These are phyloP conservation scores for Papilionanthe hybrid DNA, from an alignment of 116 monocot genomes.

Conservation along the genomic window DNA sequence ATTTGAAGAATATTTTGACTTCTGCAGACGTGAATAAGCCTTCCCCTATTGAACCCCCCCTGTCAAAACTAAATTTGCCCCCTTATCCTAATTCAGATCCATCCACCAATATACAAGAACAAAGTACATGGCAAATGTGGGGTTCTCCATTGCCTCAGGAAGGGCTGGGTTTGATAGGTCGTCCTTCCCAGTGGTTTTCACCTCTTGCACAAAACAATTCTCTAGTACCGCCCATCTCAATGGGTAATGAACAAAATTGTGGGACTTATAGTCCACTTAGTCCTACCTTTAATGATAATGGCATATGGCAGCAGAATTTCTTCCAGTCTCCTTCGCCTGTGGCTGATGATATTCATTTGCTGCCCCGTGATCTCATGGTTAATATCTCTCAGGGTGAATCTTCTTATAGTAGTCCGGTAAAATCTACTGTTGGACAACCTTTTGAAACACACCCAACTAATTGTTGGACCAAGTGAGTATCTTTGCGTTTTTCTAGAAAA, in stretches of 20 bases:
- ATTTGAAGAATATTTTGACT: slow-evolving; percentile 28
- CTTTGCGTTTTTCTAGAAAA: slow-evolving; percentile 1
- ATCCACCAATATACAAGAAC: slow-evolving; percentile 26
- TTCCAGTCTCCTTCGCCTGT: slow-evolving; percentile 32
- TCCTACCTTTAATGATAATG: slow-evolving; percentile 25
- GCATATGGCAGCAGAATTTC: slow-evolving; percentile 35
- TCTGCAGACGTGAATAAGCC: slow-evolving; percentile 48
- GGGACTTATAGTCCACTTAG: slow-evolving; percentile 30
- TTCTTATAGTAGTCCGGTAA: slow-evolving; percentile 18
- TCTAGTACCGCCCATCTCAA: slow-evolving; percentile 13
- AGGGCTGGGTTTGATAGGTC: slow-evolving; percentile 47
- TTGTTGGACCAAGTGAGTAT: slow-evolving; percentile 50
- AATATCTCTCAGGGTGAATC: slow-evolving; percentile 25
- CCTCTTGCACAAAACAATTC: slow-evolving; percentile 31
- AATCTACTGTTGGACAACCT: slow-evolving; percentile 23
- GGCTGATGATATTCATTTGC: slow-evolving; percentile 33
- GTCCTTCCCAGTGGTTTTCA: slow-evolving; percentile 44
- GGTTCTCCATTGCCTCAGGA: slow-evolving; percentile 55
- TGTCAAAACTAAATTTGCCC: slow-evolving; percentile 37
- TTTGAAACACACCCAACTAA: slow-evolving; percentile 24
- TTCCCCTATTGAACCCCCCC: slow-evolving; percentile 80
- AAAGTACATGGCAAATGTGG: slow-evolving; percentile 89
- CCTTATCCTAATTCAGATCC: slow-evolving; percentile 26
- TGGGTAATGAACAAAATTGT: slow-evolving; percentile 23
- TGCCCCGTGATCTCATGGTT: slow-evolving; percentile 40